Base-by-base conservation (phyloP, 2,329 filamentous ascomycete genomes). In the Pseudogymnoascus sp. region DNA sequence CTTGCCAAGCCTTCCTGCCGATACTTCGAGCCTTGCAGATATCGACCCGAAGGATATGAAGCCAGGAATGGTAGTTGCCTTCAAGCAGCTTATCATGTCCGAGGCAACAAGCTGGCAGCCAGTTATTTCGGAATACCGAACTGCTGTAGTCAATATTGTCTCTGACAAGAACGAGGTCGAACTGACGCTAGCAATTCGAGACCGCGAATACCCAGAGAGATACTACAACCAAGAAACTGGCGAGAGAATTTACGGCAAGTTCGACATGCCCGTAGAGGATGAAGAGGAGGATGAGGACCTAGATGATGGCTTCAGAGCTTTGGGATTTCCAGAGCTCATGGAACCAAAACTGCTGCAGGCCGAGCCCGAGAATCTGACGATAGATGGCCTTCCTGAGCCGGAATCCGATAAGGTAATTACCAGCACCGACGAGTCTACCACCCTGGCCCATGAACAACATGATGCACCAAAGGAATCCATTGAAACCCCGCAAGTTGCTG, bases 221-320 rank as follows among this genome's bases (percentile, higher is more conserved):
- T 73, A 76, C 17, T 86, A 86, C 67, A 86, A 93, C 68, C 80
- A 85, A 10, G 76, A 82, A 40, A 87, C 88, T 0, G 91, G 91
- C 0, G 80, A 88, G 66, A 82, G 91, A 9, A 75, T 91, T 9
- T 96, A 93, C 69, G 86, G 83, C 66, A 89, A 87, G 64, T 95
- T 96, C 67, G 91, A 96, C 69, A 86, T 86, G 68, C 87, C 88
- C 0, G 83, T 83, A 7, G 82, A 86, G 6, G 83, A 85, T 10
- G 85, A 84, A 11, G 83, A 83, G 0, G 77, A 76, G 1, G 80
- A 74, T 2, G 76, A 79, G 61, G 47, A 57, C 4, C n/a, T 57
- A 10, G 82, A 88, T 63, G 81, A 87, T 65, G 88, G 88, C 0
- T 78, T 82, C 60, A 81, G 86, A n/a, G 79, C 79, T 6, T 64